phyloP scores from a whole-genome alignment of 1,284 basidiomycete genomes.

The Cutaneotrichosporon spelunceum region DNA sequence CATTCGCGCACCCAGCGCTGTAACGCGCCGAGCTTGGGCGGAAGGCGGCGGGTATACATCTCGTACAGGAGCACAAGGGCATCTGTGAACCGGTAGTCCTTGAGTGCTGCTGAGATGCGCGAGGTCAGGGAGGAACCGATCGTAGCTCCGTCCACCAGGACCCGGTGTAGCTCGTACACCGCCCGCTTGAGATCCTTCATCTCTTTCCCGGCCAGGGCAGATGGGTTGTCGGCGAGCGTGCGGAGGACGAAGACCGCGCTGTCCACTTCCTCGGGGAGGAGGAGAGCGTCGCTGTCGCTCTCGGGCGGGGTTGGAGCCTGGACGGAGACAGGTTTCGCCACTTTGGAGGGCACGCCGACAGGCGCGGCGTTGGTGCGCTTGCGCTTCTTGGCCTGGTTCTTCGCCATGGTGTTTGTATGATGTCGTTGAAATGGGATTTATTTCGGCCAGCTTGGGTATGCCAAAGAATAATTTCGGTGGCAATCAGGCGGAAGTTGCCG shows the following conservation, averaged over 20 bases:
- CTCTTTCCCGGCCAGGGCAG: slow-evolving; percentile 37
- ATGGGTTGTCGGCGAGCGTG: slow-evolving; percentile 41
- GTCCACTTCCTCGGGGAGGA: slow-evolving; percentile 44
- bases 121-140: slow-evolving; percentile 53
- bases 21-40: slow-evolving; percentile 59
- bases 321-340: slow-evolving; percentile 10
- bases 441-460: too few species aligned
- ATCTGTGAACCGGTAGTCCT: slow-evolving; percentile 52
- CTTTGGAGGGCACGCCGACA: not conserved
- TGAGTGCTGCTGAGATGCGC: slow-evolving; percentile 55
- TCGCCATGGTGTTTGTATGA: slow-evolving; percentile 27
- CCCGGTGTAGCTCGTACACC: slow-evolving; percentile 44
- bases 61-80: slow-evolving; percentile 59
- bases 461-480: not conserved
- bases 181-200: slow-evolving; percentile 49
- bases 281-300: slow-evolving; percentile 23
- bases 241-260: slow-evolving; percentile 42
- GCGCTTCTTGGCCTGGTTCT: slow-evolving; percentile 20
- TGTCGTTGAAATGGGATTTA: too few species aligned
- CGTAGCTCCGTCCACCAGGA: slow-evolving; percentile 44
- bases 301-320: slow-evolving; percentile 8
- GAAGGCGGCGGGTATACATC: slow-evolving; percentile 55
- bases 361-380: slow-evolving; percentile 23
- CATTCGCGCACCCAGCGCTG: slow-evolving; percentile 61
- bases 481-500: not conserved